phyloP scores from a whole-genome alignment of 176 grass and related monocot genomes.

The Cenchrus americanus region DNA sequence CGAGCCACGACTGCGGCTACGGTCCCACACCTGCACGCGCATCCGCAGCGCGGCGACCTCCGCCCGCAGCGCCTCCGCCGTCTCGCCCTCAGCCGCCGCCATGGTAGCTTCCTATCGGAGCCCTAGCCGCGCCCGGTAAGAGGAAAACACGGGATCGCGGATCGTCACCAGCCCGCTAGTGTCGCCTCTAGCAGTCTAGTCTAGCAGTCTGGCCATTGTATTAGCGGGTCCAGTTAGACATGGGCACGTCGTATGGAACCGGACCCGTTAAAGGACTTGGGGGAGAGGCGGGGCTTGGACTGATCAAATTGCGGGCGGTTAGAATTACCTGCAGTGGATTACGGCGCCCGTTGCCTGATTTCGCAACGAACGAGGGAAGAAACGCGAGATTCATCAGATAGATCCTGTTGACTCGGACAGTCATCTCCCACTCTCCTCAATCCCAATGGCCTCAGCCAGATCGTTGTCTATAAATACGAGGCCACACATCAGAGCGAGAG shows the following conservation, averaged over 20 bases:
- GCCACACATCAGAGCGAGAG: neutral
- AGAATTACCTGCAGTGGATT: neutral
- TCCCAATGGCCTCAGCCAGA: neutral
- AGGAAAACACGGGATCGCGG: too few relatives aligned
- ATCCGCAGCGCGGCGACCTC: conserved; percentile 41
- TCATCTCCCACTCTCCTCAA: neutral
- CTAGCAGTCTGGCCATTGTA: too few relatives aligned
- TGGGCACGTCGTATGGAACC: neutral
- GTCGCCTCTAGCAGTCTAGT: too few relatives aligned
- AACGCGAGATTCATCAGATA: neutral
- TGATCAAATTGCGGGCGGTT: neutral
- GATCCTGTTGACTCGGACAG: conserved; percentile 48
- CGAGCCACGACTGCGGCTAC: neutral
- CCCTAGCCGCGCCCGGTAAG: conserved; percentile 39
- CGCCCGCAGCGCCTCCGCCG: conserved; percentile 17
- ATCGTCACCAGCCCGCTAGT: too few relatives aligned
- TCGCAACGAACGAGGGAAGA: neutral
- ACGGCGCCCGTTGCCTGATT: neutral
- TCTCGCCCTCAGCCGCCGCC: conserved; percentile 31
- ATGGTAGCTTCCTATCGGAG: conserved; percentile 32
- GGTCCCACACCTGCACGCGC: conserved; percentile 25
- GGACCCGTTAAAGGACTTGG: conserved; percentile 2
- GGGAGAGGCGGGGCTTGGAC: neutral
- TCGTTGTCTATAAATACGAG: conserved; percentile 30
- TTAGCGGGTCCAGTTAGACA: neutral